A percentile compares a stretch with the other conserved stretches of the same genome.
Conservation (phyloP, 495 filamentous ascomycete species). For the Glarea lozoyensis region DNA sequence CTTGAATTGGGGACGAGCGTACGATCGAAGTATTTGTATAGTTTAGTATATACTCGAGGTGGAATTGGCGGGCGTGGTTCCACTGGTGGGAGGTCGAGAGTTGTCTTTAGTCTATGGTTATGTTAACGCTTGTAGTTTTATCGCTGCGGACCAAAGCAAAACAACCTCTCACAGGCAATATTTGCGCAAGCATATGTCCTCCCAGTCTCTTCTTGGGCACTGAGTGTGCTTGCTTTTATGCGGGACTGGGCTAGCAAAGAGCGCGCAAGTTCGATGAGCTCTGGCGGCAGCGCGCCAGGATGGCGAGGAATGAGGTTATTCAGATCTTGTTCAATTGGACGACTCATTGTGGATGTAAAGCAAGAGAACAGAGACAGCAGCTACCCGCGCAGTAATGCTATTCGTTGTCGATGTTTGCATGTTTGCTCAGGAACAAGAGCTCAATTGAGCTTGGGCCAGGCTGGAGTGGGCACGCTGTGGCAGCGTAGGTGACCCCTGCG, state of each 20-base stretch:
- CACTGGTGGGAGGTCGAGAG: constrained; percentile 77
- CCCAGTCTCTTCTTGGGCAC: constrained; percentile 81
- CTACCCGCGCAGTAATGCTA: not conserved
- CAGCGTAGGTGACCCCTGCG: too few species aligned
- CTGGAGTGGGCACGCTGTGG: too few species aligned
- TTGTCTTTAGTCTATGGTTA: constrained; percentile 57
- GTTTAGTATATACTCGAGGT: constrained; percentile 73
- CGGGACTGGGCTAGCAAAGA: constrained; percentile 85
- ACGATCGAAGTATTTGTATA: constrained; percentile 72
- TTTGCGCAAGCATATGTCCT: constrained; percentile 84
- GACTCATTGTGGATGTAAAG: constrained; percentile 45
- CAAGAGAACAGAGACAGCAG: not conserved
- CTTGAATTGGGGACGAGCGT: constrained; percentile 40
- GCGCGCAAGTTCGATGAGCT: constrained; percentile 65
- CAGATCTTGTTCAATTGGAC: constrained; percentile 67
- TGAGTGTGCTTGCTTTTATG: constrained; percentile 66
- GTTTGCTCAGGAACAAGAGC: too few species aligned
- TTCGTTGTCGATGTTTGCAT: not conserved
- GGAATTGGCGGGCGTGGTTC: constrained; percentile 74
- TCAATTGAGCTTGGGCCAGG: too few species aligned
- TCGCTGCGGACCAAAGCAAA: not conserved
- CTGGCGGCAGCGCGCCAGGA: constrained; percentile 57
- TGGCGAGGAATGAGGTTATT: constrained; percentile 71
- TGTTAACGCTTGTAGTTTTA: constrained; percentile 2
- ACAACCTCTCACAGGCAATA: constrained; percentile 77